Base-by-base conservation (phyloP, 805 yeast genomes). In the Nadsonia fulvescens region DNA sequence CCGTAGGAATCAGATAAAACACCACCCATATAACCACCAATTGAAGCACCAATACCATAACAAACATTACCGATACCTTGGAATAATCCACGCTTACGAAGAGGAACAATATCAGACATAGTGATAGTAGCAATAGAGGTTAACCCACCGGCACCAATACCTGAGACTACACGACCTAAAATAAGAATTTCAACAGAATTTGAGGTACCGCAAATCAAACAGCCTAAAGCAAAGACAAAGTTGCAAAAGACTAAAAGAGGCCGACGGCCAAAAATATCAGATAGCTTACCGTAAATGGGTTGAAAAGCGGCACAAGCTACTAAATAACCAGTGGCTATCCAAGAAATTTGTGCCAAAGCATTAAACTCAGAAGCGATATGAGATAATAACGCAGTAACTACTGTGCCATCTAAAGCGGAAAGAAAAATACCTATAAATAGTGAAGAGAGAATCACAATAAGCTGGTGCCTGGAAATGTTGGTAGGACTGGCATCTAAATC, bases 131-230 rank as follows among this genome's bases (percentile, higher is more conserved):
- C 64, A 37, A 79, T 53, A 0, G 83, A 61, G 26, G 72, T 66
- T 41, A 81, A 63, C 1, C 93, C 93, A 5, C 92, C 89, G n/a
- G 92, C 93, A 8, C 93, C 93, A 30, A 76, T 62, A 11, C 94
- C 94, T 14, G 91, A 70, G 26, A 81, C 56, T 33, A 78, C 71
- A 38, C 92, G 58, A 1, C 82, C 86, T 3, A 64, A 71, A 28
- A 76, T 70, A 19, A 75, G 50, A 58, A 62, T 56, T 32, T 55
- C 47, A 62, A 75, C 66, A 15, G 56, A 53, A 11, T 38, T 44
- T 1, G 79, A 48, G 4, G 64, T 35, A 1, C 76, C 83, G 29
- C 67, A 62, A 14, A 63, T 29, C 9, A 54, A 35, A 38, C 66
- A 61, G 11, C 70, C 69, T 8, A 60, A 10, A 3, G 52, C 60